Evolutionary conservation across 2,329 filamentous ascomycete species (phyloP), one percentile per base, ranked within the genome.

Genomic region (Mycosphaerella arachidis): DNA sequence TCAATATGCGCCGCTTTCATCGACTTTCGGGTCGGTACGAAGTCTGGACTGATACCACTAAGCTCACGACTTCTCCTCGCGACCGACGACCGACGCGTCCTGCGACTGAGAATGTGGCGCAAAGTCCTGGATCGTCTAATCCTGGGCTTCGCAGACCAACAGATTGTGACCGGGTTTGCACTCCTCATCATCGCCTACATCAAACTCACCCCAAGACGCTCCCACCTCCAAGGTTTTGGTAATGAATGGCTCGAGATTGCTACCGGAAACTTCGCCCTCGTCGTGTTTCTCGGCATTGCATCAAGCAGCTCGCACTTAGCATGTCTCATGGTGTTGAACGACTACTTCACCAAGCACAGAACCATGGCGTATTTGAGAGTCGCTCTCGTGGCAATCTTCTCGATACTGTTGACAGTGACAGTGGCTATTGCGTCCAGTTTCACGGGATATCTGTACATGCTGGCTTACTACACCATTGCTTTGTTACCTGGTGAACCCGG

Each of bases 271-370:
- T 55, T 59, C 30, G 53, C 52, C 3, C 53, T 59, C 18, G 57
- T 59, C 4, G 46, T 59, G 2, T 59, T 56, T n/a, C 46, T 59
- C 1, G 31, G 53, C 46, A 52, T 53, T 16, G 46, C 45, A 6
- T 59, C 57, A 13, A 59, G 57, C 33, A 56, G 57, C 31, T 35
- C 53, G 13, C 57, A 59, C 20, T 46, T 59, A 31, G 57, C 57
- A 6, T 59, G 53, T 24, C 46, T 59, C 9, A 24, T 59, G 29
- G 33, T 50, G 10, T 20, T 59, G 13, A 45, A 37, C 35, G 48
- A 45, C 12, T 59, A 59, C 45, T 46, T 59, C 24, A 51, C 45
- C 13, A 45, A 56, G 24, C 57, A 59, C 46, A 57, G 51, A 29
- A n/a, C n/a, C 4, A 57, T 48, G 6, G 45, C 55, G 13, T 31